Base-by-base conservation (phyloP, 1,284 basidiomycete species). In the Malassezia slooffiae region DNA sequence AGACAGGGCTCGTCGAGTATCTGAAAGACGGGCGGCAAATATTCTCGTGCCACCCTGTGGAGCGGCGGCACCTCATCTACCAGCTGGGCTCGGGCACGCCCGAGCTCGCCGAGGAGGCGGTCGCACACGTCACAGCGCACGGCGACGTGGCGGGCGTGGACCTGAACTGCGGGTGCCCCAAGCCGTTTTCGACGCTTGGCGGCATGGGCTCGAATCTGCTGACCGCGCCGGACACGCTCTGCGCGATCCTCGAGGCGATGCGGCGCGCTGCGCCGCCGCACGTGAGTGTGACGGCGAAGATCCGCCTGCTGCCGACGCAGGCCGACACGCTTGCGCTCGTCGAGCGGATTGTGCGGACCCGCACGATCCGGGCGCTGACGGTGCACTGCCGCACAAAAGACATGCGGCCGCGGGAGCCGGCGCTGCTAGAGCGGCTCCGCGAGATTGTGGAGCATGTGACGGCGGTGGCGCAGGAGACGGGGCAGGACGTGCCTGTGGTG, bases 141-240 rank as follows among this genome's bases (percentile, higher is more conserved):
- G 55, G 64, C 47, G 93, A 99, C 63, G 82, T 99, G 13, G 81
- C 88, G 0, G 93, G 90, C 16, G 78, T 99, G 61, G 89, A 91
- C 70, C 79, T 93, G 53, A 93, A 91, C 70, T 93, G 89, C 61
- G 93, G 72, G 11, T 73, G 72, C 52, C 89, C 89, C 0, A 93
- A 95, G 63, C 83, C 88, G 1, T 99, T 99, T 72, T 91, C 87
- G 16, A 89, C 89, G 0, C 85, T 89, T 59, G 74, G 82, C 0
- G 91, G 93, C 1, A 96, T 97, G 90, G 93, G 93, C 15, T 90
- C 93, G 2, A 90, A 88, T 10, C 75, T 99, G 12, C 79, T 99
- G 35, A 81, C 83, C 5, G 90, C 83, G 29, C 89, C 93, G 0
- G 88, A 93, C 62, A 73, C 89, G 16, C 76, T 97, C 10, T 90